phyloP scores from a whole-genome alignment of 139 green algal genomes.

The Ettlia oleoabundans region DNA sequence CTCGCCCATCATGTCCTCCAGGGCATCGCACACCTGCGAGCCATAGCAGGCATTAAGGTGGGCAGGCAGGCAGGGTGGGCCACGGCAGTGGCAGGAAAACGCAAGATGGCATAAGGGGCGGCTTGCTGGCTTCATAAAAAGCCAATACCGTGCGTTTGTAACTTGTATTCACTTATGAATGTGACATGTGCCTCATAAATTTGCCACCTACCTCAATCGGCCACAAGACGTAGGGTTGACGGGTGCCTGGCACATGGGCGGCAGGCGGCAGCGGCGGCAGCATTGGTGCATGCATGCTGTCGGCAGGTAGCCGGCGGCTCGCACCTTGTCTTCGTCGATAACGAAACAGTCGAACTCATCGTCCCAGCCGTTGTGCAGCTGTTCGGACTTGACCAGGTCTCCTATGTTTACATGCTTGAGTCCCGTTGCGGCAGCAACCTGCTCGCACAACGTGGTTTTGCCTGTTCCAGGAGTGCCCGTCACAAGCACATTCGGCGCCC shows the following conservation, averaged over 20 bases:
- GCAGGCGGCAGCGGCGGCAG: slow-evolving; percentile 10
- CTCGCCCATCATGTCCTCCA: slow-evolving; percentile 84
- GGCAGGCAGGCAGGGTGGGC: too few relatives aligned
- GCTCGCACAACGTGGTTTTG: slow-evolving; percentile 83
- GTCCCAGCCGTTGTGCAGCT: slow-evolving; percentile 87
- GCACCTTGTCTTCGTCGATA: slow-evolving; percentile 96
- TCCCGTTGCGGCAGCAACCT: slow-evolving; percentile 68
- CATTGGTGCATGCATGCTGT: not conserved
- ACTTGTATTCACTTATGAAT: too few relatives aligned
- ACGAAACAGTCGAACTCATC: slow-evolving; percentile 84
- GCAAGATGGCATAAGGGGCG: too few relatives aligned
- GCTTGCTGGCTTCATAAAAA: too few relatives aligned
- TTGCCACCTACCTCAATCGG: too few relatives aligned
- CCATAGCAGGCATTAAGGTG: too few relatives aligned
- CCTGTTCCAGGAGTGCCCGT: slow-evolving; percentile 96
- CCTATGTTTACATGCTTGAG: slow-evolving; percentile 88
- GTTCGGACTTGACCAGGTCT: slow-evolving; percentile 79
- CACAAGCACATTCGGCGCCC: slow-evolving; percentile 87
- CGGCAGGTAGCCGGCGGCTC: not conserved
- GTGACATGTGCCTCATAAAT: too few relatives aligned
- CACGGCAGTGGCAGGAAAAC: too few relatives aligned
- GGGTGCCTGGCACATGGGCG: not conserved
- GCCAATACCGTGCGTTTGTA: too few relatives aligned
- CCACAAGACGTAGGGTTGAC: too few relatives aligned
- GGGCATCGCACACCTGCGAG: slow-evolving; percentile 88